phyloP scores from a whole-genome alignment of 768 basidiomycete genomes.

The Mycena galericulata region DNA sequence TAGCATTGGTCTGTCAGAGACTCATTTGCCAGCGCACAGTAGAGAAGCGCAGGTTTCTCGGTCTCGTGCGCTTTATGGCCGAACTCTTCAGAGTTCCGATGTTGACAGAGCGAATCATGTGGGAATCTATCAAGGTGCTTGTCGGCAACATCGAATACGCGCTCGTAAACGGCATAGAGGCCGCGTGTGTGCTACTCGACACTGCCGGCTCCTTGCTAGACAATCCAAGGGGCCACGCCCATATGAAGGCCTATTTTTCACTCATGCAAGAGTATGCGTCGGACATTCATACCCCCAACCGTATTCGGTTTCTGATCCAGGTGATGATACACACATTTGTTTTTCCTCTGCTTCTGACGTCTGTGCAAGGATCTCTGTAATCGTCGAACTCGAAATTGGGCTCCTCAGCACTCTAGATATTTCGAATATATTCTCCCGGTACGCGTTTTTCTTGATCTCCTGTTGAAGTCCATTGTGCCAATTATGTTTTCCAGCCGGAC shows the following conservation, averaged over 20 bases:
- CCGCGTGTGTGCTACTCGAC: background rate
- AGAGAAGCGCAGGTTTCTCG: constrained; percentile 95
- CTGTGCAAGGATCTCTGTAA: background rate
- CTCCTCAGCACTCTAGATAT: background rate
- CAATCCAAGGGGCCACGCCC: background rate
- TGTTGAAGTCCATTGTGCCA: too few species aligned
- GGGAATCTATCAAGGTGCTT: constrained; percentile 96
- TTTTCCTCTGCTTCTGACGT: background rate
- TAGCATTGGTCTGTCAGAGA: too few species aligned
- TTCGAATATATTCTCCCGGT: background rate
- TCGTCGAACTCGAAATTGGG: background rate
- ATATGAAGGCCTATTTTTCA: constrained; percentile 12
- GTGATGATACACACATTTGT: background rate
- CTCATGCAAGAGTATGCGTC: background rate
- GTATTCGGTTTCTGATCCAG: constrained; percentile 2
- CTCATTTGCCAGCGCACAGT: too few species aligned
- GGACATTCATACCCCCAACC: background rate
- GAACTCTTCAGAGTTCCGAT: constrained; percentile 98
- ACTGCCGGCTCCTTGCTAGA: background rate
- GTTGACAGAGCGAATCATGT: constrained; percentile 98
- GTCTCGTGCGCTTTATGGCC: constrained; percentile 96
- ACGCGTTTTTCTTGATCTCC: too few species aligned
- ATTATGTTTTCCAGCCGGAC: too few species aligned
- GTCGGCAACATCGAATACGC: constrained; percentile 83
- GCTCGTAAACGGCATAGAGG: background rate